phyloP scores from a whole-genome alignment of 345 rosid species.

The Lepidium aucheri region DNA sequence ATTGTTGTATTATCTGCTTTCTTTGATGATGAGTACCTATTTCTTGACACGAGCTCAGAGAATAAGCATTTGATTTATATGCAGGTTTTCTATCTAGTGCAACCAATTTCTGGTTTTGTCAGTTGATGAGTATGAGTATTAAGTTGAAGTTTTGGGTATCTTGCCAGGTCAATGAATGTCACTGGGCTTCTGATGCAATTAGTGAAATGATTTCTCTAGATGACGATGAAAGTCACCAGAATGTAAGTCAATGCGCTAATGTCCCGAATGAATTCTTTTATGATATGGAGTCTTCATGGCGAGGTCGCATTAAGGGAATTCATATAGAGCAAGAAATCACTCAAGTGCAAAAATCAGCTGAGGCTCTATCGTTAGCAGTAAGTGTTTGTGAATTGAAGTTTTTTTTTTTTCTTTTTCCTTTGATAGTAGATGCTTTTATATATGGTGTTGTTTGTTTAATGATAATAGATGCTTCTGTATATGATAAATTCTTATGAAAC shows the following conservation, averaged over 20 bases:
- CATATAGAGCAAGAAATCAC: constrained; percentile 64
- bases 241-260: constrained; percentile 29
- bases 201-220: constrained; percentile 61
- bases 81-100: neutral
- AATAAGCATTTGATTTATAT: neutral
- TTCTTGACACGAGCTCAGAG: neutral
- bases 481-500: neutral
- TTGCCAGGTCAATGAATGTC: constrained; percentile 68
- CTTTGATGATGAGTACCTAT: neutral
- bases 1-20: neutral
- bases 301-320: constrained; percentile 69
- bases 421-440: too few species aligned
- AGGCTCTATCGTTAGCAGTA: constrained; percentile 70
- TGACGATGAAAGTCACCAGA: constrained; percentile 53
- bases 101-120: neutral
- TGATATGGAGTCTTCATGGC: constrained; percentile 88
- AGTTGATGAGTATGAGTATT: constrained; percentile 3
- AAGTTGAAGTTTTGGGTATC: neutral
- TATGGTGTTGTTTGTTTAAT: neutral
- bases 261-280: constrained; percentile 79
- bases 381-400: constrained; percentile 9
- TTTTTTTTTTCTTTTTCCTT: neutral
- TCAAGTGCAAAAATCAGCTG: constrained; percentile 57
- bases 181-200: constrained; percentile 59
- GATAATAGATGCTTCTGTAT: neutral